Evolutionary conservation across 495 filamentous ascomycete species (phyloP), one percentile per base, ranked within the genome.

Genomic region (Clavariopsis aquatica): DNA sequence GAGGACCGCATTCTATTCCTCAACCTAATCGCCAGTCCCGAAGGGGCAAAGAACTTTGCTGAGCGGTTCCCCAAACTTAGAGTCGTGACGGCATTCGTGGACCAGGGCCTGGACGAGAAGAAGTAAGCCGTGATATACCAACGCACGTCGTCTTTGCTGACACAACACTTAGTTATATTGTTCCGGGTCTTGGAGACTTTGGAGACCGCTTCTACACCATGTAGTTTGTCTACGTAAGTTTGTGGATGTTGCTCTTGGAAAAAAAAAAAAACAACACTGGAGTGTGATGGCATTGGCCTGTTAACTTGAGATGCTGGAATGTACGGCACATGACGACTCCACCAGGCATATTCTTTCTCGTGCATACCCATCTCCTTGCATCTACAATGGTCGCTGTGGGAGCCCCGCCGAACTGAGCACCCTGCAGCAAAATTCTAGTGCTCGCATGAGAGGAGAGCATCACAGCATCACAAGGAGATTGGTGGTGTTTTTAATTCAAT

Each of bases 151-250:
- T 17, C 22, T 9, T 2, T 13, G 28, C 51, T 64, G 61, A 65
- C 49, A 8, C 2, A 56, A 22, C 41, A 13, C 26, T 67, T 72
- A 98, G 94, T 69, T 98, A 98, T 73, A 98, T 98, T 71, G 85
- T 96, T 49, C 94, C 94, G 24, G 94, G 94, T 4, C 82, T 98
- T 17, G 94, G 94, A 49, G 94, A 98, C 75, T 98, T 98, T 75
- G 94, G 94, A 41, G 94, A 98, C 73, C 82, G 94, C 69, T 98
- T 93, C 74, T 98, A 98, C 73, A 97, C 94, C 34, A 84, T 96
- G 73, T 98, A 78, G 61, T 36, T 23, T 47, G 5, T 4, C 20
- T 7, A 23, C 20, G 15, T 6, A 47, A 47, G 20, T n/a, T 8
- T n/a, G 43, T 19, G 20, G 19, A 23, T 47, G 43, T 17, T 5